Base-by-base conservation (phyloP, 495 filamentous ascomycete species). In the Amphirosellinia nigrospora region DNA sequence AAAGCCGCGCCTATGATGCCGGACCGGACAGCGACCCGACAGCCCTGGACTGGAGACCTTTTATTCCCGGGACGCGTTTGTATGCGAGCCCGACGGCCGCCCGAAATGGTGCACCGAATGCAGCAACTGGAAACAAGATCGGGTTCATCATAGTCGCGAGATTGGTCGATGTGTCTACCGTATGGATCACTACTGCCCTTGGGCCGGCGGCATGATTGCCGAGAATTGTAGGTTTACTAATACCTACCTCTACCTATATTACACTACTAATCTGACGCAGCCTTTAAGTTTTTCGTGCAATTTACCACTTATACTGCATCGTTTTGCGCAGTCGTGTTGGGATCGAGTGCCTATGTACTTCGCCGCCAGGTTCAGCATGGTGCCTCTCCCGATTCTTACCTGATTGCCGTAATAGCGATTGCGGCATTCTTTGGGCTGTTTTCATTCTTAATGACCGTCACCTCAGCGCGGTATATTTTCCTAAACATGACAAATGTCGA, bases 151-250 rank as follows among this genome's bases (percentile, higher is more conserved):
- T 79, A 94, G 91, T 77, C 89, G 90, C 50, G 91, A 96, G 73
- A 81, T 94, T 15, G 89, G 89, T 55, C 84, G 94, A 39, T 98
- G 94, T 79, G 90, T 95, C 36, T 82, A 83, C 38, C 95, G 93
- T 73, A 95, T 97, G 91, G 94, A 98, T 72, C 94, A 98, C 77
- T 97, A 93, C 73, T 98, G 94, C 78, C 94, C 94, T 0, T 98
- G 94, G 93, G 94, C 96, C 62, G 94, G 94, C 28, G 94, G 94
- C 21, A 89, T 96, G 63, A 89, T 98, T 11, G 91, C 89, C 0
- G 94, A 97, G 75, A 94, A 82, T 0, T 86, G 84, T 86, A 65
- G 73, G 84, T 30, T 38, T 32, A 6, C 66, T 38, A 30, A 64
- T 36, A 36, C 39, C 15, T 10, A 21, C 32, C 48, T 61, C 13